Evolutionary conservation across 2,329 filamentous ascomycete genomes (phyloP).

Genomic region (Chaetomiaceae sp.): DNA sequence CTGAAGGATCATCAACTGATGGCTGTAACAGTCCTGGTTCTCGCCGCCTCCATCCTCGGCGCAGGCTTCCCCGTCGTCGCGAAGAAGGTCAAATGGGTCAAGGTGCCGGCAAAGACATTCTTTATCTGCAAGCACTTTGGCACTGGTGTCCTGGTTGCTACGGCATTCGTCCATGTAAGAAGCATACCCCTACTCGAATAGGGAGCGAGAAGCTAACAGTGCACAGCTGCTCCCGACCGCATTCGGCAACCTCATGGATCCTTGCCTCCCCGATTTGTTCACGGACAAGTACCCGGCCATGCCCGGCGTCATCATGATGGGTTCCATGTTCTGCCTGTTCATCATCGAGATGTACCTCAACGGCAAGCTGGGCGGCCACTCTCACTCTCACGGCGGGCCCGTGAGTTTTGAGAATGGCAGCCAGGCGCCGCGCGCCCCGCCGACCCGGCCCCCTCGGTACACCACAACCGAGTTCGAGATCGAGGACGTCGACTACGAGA

Average conservation of each 20-base stretch:
- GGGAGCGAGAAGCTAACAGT: neutral
- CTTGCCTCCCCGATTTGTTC: slow-evolving; percentile 57
- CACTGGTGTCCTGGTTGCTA: slow-evolving; percentile 68
- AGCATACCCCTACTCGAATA: neutral
- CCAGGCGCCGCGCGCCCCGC: neutral
- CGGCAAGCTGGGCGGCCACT: slow-evolving; percentile 49
- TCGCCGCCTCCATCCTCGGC: slow-evolving; percentile 39
- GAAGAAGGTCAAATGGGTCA: slow-evolving; percentile 55
- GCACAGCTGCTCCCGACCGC: slow-evolving; percentile 54
- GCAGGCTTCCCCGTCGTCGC: slow-evolving; percentile 50
- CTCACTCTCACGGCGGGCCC: slow-evolving; percentile 55
- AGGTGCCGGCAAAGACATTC: slow-evolving; percentile 53
- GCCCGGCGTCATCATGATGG: slow-evolving; percentile 63
- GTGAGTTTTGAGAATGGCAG: slow-evolving; percentile 37
- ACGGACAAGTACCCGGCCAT: slow-evolving; percentile 56
- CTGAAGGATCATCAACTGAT: slow-evolving; percentile 8
- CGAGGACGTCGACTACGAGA: slow-evolving; percentile 37
- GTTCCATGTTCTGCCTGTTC: slow-evolving; percentile 56
- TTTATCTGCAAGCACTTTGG: slow-evolving; percentile 64
- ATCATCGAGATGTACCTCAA: slow-evolving; percentile 60
- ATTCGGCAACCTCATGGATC: slow-evolving; percentile 48
- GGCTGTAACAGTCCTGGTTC: slow-evolving; percentile 36
- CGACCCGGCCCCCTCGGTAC: slow-evolving; percentile 32
- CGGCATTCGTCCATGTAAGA: slow-evolving; percentile 65
- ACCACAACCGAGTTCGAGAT: slow-evolving; percentile 32